These are phyloP conservation scores for Handroanthus guayacan DNA, from an alignment of 257 asterid species.

Conservation along the genomic window DNA sequence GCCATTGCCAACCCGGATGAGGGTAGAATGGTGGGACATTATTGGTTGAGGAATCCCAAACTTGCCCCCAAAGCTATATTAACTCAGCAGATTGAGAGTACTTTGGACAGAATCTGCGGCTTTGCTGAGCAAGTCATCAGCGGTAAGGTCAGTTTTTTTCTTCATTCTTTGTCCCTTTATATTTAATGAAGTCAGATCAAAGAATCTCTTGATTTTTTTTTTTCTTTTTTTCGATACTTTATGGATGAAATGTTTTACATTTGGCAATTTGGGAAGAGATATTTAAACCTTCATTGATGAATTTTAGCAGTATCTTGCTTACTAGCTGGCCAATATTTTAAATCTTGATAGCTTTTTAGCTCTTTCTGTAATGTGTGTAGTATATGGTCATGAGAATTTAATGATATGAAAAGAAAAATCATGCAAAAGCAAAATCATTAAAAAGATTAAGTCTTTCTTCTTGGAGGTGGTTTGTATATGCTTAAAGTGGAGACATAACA, in stretches of 20 bases:
- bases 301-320: slow-evolving; percentile 6
- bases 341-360: not conserved
- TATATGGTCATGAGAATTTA: not conserved
- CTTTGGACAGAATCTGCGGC: slow-evolving; percentile 65
- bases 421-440: not conserved
- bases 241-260: not conserved
- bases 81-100: slow-evolving; percentile 68
- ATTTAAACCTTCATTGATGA: not conserved
- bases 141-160: slow-evolving; percentile 80
- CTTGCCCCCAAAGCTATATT: slow-evolving; percentile 79
- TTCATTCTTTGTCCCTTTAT: not conserved
- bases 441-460: not conserved
- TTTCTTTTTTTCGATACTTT: not conserved
- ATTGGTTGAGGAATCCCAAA: slow-evolving; percentile 85
- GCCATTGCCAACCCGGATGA: slow-evolving; percentile 98
- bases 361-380: not conserved
- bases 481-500: not conserved
- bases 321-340: not conserved
- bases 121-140: slow-evolving; percentile 88
- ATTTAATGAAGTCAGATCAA: slow-evolving; percentile 44
- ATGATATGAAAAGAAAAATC: slow-evolving; percentile 16
- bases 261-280: not conserved
- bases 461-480: not conserved
- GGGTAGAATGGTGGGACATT: slow-evolving; percentile 98
- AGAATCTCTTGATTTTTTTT: not conserved